Conservation (phyloP, 139 green algal genomes). For the Chlorokybus atmophyticus region DNA sequence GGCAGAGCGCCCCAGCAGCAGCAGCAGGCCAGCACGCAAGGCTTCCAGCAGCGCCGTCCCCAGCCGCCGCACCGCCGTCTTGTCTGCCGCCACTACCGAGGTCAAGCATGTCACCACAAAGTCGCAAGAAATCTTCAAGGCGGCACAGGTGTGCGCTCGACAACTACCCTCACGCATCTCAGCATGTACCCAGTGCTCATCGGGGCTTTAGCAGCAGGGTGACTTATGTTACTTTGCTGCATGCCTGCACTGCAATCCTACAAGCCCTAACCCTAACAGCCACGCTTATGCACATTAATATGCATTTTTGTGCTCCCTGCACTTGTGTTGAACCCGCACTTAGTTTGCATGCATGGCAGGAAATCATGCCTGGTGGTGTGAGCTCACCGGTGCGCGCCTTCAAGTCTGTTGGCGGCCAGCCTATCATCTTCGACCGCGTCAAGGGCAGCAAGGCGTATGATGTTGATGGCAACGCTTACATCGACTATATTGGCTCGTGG, state of each 20-base stretch:
- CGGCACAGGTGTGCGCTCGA: neutral
- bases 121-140: slow-evolving; percentile 32
- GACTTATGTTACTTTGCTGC: neutral
- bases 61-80: too few species aligned
- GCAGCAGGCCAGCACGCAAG: too few species aligned
- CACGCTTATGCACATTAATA: neutral
- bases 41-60: too few species aligned
- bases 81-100: too few species aligned
- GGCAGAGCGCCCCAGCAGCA: too few species aligned
- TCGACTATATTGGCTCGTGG: slow-evolving; percentile 97
- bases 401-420: slow-evolving; percentile 87
- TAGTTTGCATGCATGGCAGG: slow-evolving; percentile 33
- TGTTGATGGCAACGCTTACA: slow-evolving; percentile 53
- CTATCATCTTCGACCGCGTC: slow-evolving; percentile 93
- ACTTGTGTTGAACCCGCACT: neutral
- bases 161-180: neutral
- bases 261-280: neutral
- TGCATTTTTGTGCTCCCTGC: neutral
- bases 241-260: neutral
- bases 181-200: slow-evolving; percentile 1
- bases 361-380: slow-evolving; percentile 88
- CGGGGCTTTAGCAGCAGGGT: neutral
- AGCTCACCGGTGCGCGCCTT: slow-evolving; percentile 96
- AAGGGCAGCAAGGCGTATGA: slow-evolving; percentile 88
- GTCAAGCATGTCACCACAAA: too few species aligned